Evolutionary conservation across 805 yeast genomes (phyloP), one percentile per base, ranked within the genome.

Genomic region (Zygotorulaspora sp.): DNA sequence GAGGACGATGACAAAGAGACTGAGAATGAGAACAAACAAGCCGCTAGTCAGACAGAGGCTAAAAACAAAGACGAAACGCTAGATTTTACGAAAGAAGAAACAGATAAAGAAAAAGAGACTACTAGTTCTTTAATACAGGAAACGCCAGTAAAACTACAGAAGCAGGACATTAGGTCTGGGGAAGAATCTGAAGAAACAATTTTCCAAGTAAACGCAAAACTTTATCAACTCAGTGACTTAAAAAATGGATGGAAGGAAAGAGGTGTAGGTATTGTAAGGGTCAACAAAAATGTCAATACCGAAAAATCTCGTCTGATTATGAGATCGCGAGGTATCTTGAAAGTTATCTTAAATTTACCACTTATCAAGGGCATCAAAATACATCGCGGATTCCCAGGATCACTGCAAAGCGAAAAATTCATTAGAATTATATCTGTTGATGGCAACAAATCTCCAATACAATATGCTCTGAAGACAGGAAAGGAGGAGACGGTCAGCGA

Each of bases 171-270:
- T 8, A 72, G 77, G 41, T 87, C 97, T 0, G 98, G 97, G 1
- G 98, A 92, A 61, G 98, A 92, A 60, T 70, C 77, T 39, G 98
- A 92, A 57, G 68, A 68, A 22, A 75, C 83, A 0, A 55, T 80
- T 6, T 85, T 75, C 58, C 75, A 77, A 30, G 73, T 83, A 25
- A 78, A 82, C 32, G 86, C 94, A 3, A 86, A 89, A 55, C 65
- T 92, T 18, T 92, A 89, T 57, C 83, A 84, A 52, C 66, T 89
- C 20, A 66, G 80, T 0, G 73, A 78, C 24, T 68, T 83, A 3
- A 58, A 73, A 6, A 77, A 72, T 12, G 96, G 96, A 2, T 92
- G 98, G 98, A 92, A 86, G 58, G 98, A 92, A 62, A 77, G 92
- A 54, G 98, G 98, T 16, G 71, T 83, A 28, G 98, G 98, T 2